Evolutionary conservation across 1,284 basidiomycete species (phyloP).

Genomic region (Fereydounia khargensis): DNA sequence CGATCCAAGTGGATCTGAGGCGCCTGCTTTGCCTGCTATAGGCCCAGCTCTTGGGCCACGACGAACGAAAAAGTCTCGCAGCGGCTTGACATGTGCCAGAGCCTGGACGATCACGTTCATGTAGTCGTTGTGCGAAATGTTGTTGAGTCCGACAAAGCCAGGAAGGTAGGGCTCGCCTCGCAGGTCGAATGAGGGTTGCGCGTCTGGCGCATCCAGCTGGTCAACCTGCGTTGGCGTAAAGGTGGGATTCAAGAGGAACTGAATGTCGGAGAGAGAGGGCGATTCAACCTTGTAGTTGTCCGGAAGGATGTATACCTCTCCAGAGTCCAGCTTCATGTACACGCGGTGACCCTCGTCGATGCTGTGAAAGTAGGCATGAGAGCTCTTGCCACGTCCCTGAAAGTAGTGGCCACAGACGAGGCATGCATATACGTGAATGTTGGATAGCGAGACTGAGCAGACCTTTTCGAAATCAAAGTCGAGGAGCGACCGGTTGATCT

Average conservation of each 20-base stretch:
- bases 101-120: constrained; percentile 96
- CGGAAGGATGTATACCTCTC: constrained; percentile 95
- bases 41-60: constrained; percentile 2
- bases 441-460: constrained; percentile 90
- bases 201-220: constrained; percentile 64
- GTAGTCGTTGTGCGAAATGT: constrained; percentile 94
- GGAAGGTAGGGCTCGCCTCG: constrained; percentile 77
- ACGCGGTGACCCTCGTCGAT: constrained; percentile 98
- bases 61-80: constrained; percentile 71
- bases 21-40: not conserved
- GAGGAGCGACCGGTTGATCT: constrained; percentile 62
- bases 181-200: constrained; percentile 64
- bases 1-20: constrained; percentile 10
- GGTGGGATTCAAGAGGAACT: constrained; percentile 80
- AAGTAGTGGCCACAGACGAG: constrained; percentile 98
- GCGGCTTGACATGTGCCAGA: constrained; percentile 81
- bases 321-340: constrained; percentile 89
- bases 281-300: constrained; percentile 95
- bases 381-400: constrained; percentile 87
- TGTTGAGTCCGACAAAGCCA: constrained; percentile 94
- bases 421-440: constrained; percentile 97
- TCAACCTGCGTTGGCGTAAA: constrained; percentile 64
- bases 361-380: constrained; percentile 93
- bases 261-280: constrained; percentile 89
- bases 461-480: constrained; percentile 99